Base-by-base conservation (phyloP, 805 yeast species). In the Helenozyma rhizophorensis region DNA sequence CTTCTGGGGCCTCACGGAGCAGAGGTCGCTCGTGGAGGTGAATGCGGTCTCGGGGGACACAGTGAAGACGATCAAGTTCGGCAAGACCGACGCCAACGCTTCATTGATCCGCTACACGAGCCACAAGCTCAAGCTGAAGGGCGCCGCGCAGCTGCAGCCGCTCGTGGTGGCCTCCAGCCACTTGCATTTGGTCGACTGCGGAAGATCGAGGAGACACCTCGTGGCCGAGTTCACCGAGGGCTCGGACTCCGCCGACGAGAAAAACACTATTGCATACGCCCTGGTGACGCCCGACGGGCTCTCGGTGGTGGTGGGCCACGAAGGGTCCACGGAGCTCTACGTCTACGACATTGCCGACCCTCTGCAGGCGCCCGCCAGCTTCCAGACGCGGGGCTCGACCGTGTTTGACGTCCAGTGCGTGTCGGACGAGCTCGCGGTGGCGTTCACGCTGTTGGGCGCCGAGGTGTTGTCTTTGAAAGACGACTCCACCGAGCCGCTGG, bases 361-460 rank as follows among this genome's bases (percentile, higher is more conserved):
- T 7, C 9, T 28, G 17, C 37, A 29, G 16, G 11, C 13, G 2
- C 37, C 39, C 9, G 21, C 28, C 13, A 14, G 19, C 10, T 29
- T 30, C 15, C 25, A 34, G 16, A 34, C 41, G 23, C 6, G 4
- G 13, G 25, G 30, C 25, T 27, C 37, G n/a, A 12, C 25, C 6
- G 32, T 42, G 30, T 28, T 14, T 14, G 27, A 32, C 12, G 30
- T 42, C 31, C 32, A 34, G 9, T 15, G 27, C 7, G 24, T 42
- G 23, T 14, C 26, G 14, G 37, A 29, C 19, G 29, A 23, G 4
- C 34, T 35, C 19, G 33, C 34, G 23, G 45, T 60, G 32, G 54
- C 60, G 11, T 51, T 58, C 16, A 42, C 63, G 2, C 48, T 47
- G 13, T 54, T 61, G 23, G 60, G 57, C 3, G 50, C 65, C 8